phyloP scores from a whole-genome alignment of 202 grass and related monocot species.

The Musa balbisiana region DNA sequence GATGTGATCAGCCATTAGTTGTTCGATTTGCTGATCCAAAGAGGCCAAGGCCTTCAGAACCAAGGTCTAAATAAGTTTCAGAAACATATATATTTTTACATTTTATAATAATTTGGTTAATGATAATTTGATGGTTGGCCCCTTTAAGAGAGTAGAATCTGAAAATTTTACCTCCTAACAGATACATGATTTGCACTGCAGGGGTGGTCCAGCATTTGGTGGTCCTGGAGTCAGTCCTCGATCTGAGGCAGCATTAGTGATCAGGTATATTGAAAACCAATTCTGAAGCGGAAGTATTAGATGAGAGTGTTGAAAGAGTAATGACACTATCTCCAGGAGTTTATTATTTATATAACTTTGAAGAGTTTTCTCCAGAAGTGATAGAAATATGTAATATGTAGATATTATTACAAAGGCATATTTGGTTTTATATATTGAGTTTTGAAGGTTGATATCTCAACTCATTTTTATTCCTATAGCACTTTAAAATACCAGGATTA shows the following conservation, averaged over 20 bases:
- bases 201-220: conserved; percentile 90
- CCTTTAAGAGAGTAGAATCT: no score
- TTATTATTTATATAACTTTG: no score
- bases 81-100: neutral
- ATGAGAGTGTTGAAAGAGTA: neutral
- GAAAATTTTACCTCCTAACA: no score
- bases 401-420: no score
- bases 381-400: no score
- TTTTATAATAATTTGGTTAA: neutral
- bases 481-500: no score
- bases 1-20: conserved; percentile 91
- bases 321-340: neutral
- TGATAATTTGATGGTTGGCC: neutral
- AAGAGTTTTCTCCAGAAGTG: no score
- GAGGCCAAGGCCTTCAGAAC: conserved; percentile 81
- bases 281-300: neutral
- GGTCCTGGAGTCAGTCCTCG: conserved; percentile 96
- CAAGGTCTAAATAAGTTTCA: conserved; percentile 38
- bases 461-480: no score
- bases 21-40: conserved; percentile 99
- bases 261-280: conserved; percentile 50
- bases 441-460: no score
- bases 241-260: conserved; percentile 95
- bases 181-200: conserved; percentile 1
- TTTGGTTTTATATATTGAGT: no score